Base-by-base conservation (phyloP, 2,329 filamentous ascomycete species). In the Xylariaceae sp. region DNA sequence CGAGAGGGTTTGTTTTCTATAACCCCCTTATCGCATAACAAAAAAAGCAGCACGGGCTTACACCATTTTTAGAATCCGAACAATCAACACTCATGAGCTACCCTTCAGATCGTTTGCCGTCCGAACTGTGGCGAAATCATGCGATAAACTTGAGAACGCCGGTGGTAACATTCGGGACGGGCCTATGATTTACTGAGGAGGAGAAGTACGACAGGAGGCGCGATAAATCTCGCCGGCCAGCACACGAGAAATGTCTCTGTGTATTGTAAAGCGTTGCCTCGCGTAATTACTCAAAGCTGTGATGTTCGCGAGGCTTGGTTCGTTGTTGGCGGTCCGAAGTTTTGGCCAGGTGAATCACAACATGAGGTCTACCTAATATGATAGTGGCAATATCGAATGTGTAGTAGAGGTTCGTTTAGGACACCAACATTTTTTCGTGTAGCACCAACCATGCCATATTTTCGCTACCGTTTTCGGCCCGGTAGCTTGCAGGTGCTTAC, bases 401-500 rank as follows among this genome's bases (percentile, higher is more conserved):
- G 51, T 23, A n/a, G 51, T 23, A n/a, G 16, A 43, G 20, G 18
- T 7, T 21, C 19, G 18, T 52, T 43, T 44, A 20, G 54, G 42
- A 49, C 50, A 40, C 45, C 26, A 55, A 40, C 32, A 23, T 44
- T 16, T 41, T 41, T 47, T 44, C n/a, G 52, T 56, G 54, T 54
- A 49, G 37, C 54, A 20, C 48, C 46, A 57, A 53, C 59, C 51
- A 57, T 51, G 54, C 59, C 51, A 57, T 51, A 42, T 40, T 56
- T 52, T 45, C 32, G 14, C 12, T 37, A 12, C 37, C 48, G 52
- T 37, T 23, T 18, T 43, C n/a, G 46, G 42, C 40, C 21, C 57
- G 60, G 60, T n/a, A 52, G 10, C 48, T 52, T 54, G 54, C 60
- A 62, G 50, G 44, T 52, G 53, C 54, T 43, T 51, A 19, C 49